These are phyloP conservation scores for Ophiobolus disseminans DNA, from an alignment of 2,329 filamentous ascomycete genomes.

Conservation along the genomic window DNA sequence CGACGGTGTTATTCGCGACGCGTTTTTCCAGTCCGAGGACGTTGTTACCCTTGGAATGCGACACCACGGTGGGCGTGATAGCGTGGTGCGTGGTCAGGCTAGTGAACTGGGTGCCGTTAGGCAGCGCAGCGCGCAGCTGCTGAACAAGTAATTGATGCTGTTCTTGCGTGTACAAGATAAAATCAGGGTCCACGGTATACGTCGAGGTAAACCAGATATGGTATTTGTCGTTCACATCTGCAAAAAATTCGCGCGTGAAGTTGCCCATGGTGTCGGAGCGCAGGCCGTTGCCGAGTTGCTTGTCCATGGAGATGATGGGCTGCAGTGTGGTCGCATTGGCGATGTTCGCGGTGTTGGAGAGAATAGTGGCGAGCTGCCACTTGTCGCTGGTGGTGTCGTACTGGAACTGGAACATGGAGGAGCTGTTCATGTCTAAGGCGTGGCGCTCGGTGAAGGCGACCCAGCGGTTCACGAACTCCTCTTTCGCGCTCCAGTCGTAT, in stretches of 20 bases:
- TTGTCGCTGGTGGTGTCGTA: background rate
- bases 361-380: background rate
- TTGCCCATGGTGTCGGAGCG: constrained; percentile 1
- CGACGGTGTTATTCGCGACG: too few relatives aligned
- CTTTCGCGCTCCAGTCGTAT: background rate
- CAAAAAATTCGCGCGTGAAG: constrained; percentile 1
- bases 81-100: background rate
- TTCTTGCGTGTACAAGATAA: background rate
- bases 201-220: background rate
- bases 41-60: constrained; percentile 1
- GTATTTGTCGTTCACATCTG: constrained; percentile 1
- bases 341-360: background rate
- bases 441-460: background rate
- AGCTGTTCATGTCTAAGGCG: background rate
- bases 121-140: background rate
- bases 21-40: too few relatives aligned
- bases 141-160: background rate
- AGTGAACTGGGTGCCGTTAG: background rate
- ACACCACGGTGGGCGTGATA: background rate
- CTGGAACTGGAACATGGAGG: background rate
- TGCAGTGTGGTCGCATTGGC: background rate
- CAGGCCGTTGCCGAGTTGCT: constrained; percentile 1
- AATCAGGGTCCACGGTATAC: background rate
- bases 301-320: constrained; percentile 1
- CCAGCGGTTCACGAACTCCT: background rate